Evolutionary conservation across 306 rosid genomes (phyloP), one percentile per base, ranked within the genome.

Genomic region (Prunus kanzakura): DNA sequence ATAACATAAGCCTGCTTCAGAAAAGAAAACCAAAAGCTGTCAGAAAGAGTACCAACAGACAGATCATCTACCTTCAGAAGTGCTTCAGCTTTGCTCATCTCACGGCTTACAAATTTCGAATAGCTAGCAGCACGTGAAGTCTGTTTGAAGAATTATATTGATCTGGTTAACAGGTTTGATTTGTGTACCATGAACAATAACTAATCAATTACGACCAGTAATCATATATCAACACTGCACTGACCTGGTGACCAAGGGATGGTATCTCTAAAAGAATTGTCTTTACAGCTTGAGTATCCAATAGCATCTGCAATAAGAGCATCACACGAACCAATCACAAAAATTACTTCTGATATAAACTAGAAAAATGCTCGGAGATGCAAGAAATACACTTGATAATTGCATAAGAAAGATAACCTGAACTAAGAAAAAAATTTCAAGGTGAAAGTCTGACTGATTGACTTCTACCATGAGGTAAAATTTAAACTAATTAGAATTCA

Each of bases 21-120:
- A 55, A 69, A 43, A 51, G 35, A 52, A 76, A 72, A 52, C 57
- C 49, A 74, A 12, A 72, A 52, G 62, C 51, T 68, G 25, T 27
- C 73, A 47, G 30, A 67, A 76, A 20, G 11, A 18, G 65, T 74
- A 38, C 68, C 50, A 76, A 45, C 49, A 63, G 70, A 72, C 62
- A 57, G 35, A 79, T 13, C 55, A 74, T 87, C 79, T 70, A 95
- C 99, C 99, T 95, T 91, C 77, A 93, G 78, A 77, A 93, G 96
- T 66, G 99, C 99, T 86, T 95, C 97, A 11, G 99, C 99, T 89
- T 95, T 95, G 88, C 99, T 90, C 97, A 95, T 92, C 84, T 95
- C 99, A 64, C 99, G 97, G 83, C 97, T 92, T 67, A 95, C 96
- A 72, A 92, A 95, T 88, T 95, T 92, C 18, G 93, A 89, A 86